Base-by-base conservation (phyloP, 2,329 filamentous ascomycete species). In the Emmonsia crescens region DNA sequence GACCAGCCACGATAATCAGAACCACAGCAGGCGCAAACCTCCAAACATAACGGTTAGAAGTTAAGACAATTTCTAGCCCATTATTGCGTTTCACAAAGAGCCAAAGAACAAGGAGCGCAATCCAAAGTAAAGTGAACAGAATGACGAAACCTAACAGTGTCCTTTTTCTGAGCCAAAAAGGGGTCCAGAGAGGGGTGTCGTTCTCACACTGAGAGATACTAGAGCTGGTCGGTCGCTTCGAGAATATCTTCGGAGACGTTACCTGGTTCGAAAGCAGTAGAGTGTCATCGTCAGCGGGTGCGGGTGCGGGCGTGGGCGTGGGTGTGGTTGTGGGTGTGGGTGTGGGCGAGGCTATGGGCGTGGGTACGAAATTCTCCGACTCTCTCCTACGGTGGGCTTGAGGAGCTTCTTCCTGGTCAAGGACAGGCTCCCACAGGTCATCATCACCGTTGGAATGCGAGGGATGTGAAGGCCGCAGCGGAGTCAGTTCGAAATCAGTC, bases 121-220 rank as follows among this genome's bases (percentile, higher is more conserved):
- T 40, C 52, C 52, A 56, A 27, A 56, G 52, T 5, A 56, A 16
- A 9, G 31, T 21, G 19, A 56, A 56, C 19, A 56, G 52, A 27
- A 56, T 36, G 31, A 56, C 21, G 52, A 56, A 56, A 12, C 52
- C 52, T 24, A 56, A n/a, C 31, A 56, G 52, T n/a, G 52, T 56
- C 31, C 2, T 5, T 40, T 56, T 56, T 38, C 36, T 36, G 19
- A 56, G 52, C 52, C 52, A 56, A 40, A 56, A 56, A 2, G 52
- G 52, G 31, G 52, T 56, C 52, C 52, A 56, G 19, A 56, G 36
- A 12, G 19, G 5, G 16, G 10, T 21, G 36, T 38, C 52, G 21
- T 56, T 38, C 19, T 14, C 52, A 38, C 21, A 14, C 36, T 36
- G 31, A 29, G 24, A 49, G 5, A 3, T 24, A 16, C 24, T 16